A percentile compares a stretch with the other conserved stretches of the same genome.
phyloP scores from a whole-genome alignment of 306 rosid genomes.

The Trifolium dubium region DNA sequence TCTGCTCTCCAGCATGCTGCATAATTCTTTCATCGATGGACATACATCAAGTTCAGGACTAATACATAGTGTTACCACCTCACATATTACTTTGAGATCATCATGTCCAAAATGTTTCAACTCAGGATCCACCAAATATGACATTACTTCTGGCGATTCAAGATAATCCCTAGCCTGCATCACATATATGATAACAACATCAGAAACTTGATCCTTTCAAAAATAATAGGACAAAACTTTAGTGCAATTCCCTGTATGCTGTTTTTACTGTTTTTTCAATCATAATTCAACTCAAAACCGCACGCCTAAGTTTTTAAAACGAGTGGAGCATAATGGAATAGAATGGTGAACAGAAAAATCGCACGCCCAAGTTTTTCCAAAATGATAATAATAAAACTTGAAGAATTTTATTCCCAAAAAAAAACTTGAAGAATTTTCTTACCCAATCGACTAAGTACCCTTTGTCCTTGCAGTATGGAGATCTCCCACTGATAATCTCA shows the following conservation, averaged over 20 bases:
- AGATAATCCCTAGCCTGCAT: constrained; percentile 90
- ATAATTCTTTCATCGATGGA: constrained; percentile 70
- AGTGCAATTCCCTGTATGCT: no score
- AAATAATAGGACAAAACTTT: no score
- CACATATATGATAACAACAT: constrained; percentile 15
- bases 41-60: constrained; percentile 59
- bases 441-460: constrained; percentile 95
- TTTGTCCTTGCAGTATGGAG: constrained; percentile 86
- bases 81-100: constrained; percentile 81
- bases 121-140: constrained; percentile 85
- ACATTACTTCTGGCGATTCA: constrained; percentile 83
- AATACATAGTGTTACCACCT: constrained; percentile 75
- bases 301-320: no score
- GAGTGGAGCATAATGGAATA: no score
- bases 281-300: no score
- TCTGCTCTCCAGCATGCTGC: constrained; percentile 69
- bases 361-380: background rate
- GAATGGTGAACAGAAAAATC: background rate
- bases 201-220: constrained; percentile 5
- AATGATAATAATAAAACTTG: background rate
- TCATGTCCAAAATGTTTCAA: constrained; percentile 82
- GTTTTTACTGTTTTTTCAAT: no score
- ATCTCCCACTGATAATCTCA: constrained; percentile 88
- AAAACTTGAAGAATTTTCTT: constrained; percentile 41
- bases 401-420: constrained; percentile 64